Evolutionary conservation across 345 rosid genomes (phyloP).

Genomic region (Mangifera indica): DNA sequence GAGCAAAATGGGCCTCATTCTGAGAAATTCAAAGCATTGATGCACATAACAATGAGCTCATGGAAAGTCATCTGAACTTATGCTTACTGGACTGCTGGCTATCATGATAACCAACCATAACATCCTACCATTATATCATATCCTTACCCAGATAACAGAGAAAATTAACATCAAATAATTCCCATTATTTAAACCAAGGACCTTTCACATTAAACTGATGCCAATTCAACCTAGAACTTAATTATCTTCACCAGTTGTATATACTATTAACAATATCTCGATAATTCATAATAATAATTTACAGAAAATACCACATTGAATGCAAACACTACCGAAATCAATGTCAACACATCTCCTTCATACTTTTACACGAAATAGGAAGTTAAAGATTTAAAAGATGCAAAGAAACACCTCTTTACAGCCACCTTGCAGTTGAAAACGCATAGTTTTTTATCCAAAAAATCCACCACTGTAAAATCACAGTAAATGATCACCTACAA

Average conservation of each 20-base stretch:
- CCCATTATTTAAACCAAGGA: constrained; percentile 10
- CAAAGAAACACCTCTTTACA: constrained; percentile 6
- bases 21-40: background rate
- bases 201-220: constrained; percentile 11
- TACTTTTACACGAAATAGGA: background rate
- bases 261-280: background rate
- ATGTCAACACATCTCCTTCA: background rate
- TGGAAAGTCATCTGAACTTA: background rate
- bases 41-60: background rate
- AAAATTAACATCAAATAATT: constrained; percentile 7
- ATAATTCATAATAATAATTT: background rate
- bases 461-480: constrained; percentile 1
- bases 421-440: constrained; percentile 10
- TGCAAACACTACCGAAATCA: background rate
- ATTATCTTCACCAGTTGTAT: background rate
- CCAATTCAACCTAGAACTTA: background rate
- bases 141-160: background rate
- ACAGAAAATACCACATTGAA: background rate
- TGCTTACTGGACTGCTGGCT: background rate
- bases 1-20: background rate
- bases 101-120: background rate
- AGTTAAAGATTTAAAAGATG: constrained; percentile 1
- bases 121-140: background rate
- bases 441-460: constrained; percentile 19
- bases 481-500: background rate